Base-by-base conservation (phyloP, 148 eudicot species). In the Diospyros kaki region DNA sequence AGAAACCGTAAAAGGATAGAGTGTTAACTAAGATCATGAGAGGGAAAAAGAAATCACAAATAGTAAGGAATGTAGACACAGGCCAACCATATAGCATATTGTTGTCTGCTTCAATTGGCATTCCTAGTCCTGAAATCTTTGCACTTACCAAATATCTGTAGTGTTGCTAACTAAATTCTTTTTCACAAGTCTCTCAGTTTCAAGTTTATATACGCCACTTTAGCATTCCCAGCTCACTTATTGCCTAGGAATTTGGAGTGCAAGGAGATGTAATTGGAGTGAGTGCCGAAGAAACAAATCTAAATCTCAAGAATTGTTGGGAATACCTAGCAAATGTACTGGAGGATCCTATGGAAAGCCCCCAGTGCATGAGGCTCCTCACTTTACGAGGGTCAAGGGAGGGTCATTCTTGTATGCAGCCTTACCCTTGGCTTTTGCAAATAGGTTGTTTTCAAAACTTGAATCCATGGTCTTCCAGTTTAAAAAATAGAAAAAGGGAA, bases 51-150 rank as follows among this genome's bases (percentile, higher is more conserved):
- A 39, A 55, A 5, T 9, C 13, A 54, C 13, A 39, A 15, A 39
- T 38, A 14, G 14, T 12, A 51, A 54, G 28, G 61, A 6, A 15
- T 69, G 58, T 11, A 10, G 60, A 41, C 38, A 45, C 60, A 40
- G 73, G 73, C 61, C 61, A 13, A 69, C 73, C 53, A 69, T 40
- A 54, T 42, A 39, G 38, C 73, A 69, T 54, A 58, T 53, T 15
- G 40, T 69, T 14, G 46, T 41, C 9, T 54, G 43, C 5, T 54
- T 41, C 46, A 69, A 12, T 69, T 69, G 48, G 48, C 61, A 69
- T 69, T n/a, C 61, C 73, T 1, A 14, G 12, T 5, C 53, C 61
- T 40, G 46, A 54, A 69, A 69, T 53, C 46, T n/a, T 69, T 69
- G 14, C 15, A 7, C 28, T 51, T 39, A 51, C 73, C 61, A 14